These are phyloP conservation scores for Kodamaea fukazawae DNA, from an alignment of 805 yeast genomes.

Conservation along the genomic window DNA sequence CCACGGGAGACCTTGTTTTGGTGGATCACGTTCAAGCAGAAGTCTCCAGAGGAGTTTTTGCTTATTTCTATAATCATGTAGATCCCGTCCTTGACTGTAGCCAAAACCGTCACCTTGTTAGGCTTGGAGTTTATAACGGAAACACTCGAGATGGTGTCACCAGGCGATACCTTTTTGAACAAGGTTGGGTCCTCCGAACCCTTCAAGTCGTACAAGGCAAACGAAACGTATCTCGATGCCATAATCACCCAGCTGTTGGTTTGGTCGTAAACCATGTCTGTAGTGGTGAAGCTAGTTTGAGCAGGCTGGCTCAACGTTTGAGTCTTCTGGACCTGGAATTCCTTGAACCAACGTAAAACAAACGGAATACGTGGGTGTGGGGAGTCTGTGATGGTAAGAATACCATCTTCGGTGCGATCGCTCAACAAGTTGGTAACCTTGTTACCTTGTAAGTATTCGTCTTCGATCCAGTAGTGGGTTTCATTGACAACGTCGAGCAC, in stretches of 20 bases:
- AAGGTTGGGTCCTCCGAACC: conserved; percentile 4
- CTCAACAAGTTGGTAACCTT: conserved; percentile 52
- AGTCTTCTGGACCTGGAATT: conserved; percentile 20
- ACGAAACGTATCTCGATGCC: conserved; percentile 70
- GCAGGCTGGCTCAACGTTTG: conserved; percentile 40
- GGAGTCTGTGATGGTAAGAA: conserved; percentile 54
- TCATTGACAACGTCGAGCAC: conserved; percentile 34
- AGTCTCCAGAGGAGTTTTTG: conserved; percentile 14
- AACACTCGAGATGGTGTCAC: conserved; percentile 67
- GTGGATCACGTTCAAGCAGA: conserved; percentile 33
- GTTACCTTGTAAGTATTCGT: conserved; percentile 24
- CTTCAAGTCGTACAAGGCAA: conserved; percentile 52
- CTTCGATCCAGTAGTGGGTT: conserved; percentile 21
- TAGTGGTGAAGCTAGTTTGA: conserved; percentile 50
- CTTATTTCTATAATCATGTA: conserved; percentile 42
- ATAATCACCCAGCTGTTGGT: conserved; percentile 45
- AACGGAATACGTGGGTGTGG: conserved; percentile 64
- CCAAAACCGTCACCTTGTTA: conserved; percentile 25
- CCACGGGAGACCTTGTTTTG: conserved; percentile 71
- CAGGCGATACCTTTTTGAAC: conserved; percentile 53
- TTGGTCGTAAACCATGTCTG: conserved; percentile 50
- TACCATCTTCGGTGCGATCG: conserved; percentile 14
- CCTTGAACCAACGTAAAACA: conserved; percentile 36
- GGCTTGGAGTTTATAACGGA: conserved; percentile 29
- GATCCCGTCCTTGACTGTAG: conserved; percentile 67